Conservation (phyloP, 2,329 filamentous ascomycete species). For the Penicillium sp. region DNA sequence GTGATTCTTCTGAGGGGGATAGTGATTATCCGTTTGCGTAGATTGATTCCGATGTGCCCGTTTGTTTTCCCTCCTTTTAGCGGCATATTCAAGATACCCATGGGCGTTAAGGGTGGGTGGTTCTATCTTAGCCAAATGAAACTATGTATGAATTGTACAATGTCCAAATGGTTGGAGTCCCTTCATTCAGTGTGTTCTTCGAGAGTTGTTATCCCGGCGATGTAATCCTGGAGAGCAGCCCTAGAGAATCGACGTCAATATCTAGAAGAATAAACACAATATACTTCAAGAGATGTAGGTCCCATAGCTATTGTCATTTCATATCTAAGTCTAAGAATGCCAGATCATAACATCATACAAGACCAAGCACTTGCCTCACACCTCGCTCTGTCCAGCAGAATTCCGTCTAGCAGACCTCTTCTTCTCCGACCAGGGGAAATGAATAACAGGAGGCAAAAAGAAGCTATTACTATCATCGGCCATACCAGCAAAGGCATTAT, state of each 20-base stretch:
- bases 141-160: background rate
- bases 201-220: background rate
- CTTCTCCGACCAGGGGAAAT: slow-evolving; percentile 26
- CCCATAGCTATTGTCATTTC: background rate
- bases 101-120: background rate
- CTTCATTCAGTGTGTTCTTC: background rate
- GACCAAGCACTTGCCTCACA: background rate
- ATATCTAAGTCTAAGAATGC: background rate
- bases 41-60: background rate
- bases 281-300: background rate
- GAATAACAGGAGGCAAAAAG: slow-evolving; percentile 21
- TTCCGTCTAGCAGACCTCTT: background rate
- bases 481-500: slow-evolving; percentile 54
- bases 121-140: background rate
- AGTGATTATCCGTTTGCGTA: background rate
- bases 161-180: background rate
- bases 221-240: background rate
- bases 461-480: slow-evolving; percentile 49
- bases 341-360: background rate
- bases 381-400: background rate
- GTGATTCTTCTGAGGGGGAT: background rate
- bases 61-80: slow-evolving; percentile 1
- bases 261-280: background rate
- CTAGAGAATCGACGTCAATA: background rate
- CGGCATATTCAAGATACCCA: slow-evolving; percentile 7